Conservation (phyloP, 495 filamentous ascomycete genomes). For the Hyaloscypha finlandica region DNA sequence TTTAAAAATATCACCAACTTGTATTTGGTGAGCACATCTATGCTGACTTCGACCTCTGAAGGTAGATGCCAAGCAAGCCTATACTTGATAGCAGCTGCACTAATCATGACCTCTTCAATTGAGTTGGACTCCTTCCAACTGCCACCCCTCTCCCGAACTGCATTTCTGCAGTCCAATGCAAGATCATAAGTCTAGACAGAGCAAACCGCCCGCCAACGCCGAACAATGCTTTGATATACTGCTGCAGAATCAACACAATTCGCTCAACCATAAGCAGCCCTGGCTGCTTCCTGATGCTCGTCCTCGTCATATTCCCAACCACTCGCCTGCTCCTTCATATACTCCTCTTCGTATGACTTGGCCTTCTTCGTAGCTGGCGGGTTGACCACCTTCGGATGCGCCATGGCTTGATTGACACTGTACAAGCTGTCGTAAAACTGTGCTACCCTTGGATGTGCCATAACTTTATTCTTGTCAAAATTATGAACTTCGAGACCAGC, state of each 20-base stretch:
- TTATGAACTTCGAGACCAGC: slow-evolving; percentile 84
- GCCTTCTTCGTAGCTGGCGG: slow-evolving; percentile 16
- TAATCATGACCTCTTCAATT: neutral
- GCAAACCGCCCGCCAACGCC: slow-evolving; percentile 12
- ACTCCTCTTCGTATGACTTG: slow-evolving; percentile 21
- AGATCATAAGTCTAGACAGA: neutral
- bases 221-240: slow-evolving; percentile 13
- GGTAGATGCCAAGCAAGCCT: neutral
- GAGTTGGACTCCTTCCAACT: neutral
- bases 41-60: neutral
- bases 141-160: neutral
- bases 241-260: neutral
- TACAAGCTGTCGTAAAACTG: slow-evolving; percentile 83
- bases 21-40: neutral
- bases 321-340: slow-evolving; percentile 13
- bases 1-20: no score
- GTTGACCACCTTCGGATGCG: slow-evolving; percentile 23
- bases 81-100: neutral
- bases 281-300: slow-evolving; percentile 27
- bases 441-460: slow-evolving; percentile 87
- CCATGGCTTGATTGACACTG: slow-evolving; percentile 49
- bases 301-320: slow-evolving; percentile 30
- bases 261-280: slow-evolving; percentile 34
- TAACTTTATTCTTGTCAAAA: slow-evolving; percentile 89
- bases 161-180: neutral